Evolutionary conservation across 1,139 yeast species (phyloP).

Genomic region (Candida mesenterica): DNA sequence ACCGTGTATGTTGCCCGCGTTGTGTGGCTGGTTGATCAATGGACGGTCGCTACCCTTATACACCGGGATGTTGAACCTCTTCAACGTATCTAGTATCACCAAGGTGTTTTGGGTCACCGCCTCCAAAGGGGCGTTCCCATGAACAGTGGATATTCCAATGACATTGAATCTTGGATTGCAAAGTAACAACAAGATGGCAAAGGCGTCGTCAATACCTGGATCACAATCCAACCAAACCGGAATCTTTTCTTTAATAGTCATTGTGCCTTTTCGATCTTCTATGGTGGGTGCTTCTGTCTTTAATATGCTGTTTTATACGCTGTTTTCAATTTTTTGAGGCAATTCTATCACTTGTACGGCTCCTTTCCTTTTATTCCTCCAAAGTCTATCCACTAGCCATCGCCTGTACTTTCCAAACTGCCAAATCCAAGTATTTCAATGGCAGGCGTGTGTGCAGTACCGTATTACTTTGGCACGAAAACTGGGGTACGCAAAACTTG

Average conservation of each 20-base stretch:
- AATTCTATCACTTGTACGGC: too few relatives aligned
- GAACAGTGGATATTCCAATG: constrained; percentile 77
- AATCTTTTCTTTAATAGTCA: constrained; percentile 26
- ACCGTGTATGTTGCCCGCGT: constrained; percentile 73
- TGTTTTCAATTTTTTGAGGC: too few relatives aligned
- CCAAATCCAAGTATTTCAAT: too few relatives aligned
- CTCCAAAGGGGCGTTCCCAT: constrained; percentile 71
- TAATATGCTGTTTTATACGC: too few relatives aligned
- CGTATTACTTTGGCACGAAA: too few relatives aligned
- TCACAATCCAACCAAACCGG: constrained; percentile 93
- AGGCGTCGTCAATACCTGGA: constrained; percentile 89
- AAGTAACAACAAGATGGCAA: constrained; percentile 66
- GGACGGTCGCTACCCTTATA: constrained; percentile 67
- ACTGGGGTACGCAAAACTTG: too few relatives aligned
- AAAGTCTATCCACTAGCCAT: too few relatives aligned
- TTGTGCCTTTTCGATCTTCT: constrained; percentile 5
- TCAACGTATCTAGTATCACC: constrained; percentile 59
- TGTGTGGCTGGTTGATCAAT: constrained; percentile 44
- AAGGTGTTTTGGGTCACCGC: constrained; percentile 72
- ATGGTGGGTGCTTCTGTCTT: too few relatives aligned
- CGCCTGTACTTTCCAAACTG: too few relatives aligned
- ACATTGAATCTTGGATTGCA: constrained; percentile 59
- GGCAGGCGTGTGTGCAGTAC: too few relatives aligned
- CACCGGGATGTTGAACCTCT: constrained; percentile 52
- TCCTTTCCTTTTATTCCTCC: too few relatives aligned